phyloP scores from a whole-genome alignment of 148 eudicot species.

The Camellia japonica region DNA sequence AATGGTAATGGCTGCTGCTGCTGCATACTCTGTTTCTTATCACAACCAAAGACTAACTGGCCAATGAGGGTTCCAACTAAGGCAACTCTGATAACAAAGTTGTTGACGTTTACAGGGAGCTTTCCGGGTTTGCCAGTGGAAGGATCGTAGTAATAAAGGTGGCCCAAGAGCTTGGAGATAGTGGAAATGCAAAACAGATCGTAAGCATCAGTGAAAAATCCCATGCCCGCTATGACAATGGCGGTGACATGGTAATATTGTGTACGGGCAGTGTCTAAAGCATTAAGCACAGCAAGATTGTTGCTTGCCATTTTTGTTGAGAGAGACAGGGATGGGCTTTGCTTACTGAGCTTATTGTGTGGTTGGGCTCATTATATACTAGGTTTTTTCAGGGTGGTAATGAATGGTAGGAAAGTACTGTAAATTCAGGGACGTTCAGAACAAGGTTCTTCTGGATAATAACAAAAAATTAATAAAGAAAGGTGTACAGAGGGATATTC shows the following conservation, averaged over 20 bases:
- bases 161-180: conserved; percentile 16
- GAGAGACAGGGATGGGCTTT: background rate
- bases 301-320: background rate
- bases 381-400: background rate
- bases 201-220: conserved; percentile 17
- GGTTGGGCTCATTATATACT: background rate
- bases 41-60: conserved; percentile 33
- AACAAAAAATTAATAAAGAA: background rate
- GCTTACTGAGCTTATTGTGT: background rate
- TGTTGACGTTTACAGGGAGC: conserved; percentile 18
- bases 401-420: background rate
- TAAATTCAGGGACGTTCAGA: conserved; percentile 2
- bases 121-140: conserved; percentile 17
- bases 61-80: conserved; percentile 33
- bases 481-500: background rate
- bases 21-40: too few species aligned
- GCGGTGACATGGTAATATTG: conserved; percentile 14
- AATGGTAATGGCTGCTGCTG: too few species aligned
- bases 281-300: conserved; percentile 14
- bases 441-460: background rate
- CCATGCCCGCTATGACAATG: conserved; percentile 19
- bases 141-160: conserved; percentile 14
- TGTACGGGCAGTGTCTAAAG: conserved; percentile 15
- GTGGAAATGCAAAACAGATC: conserved; percentile 17
- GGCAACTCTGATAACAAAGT: conserved; percentile 28